Evolutionary conservation across 176 grass and related monocot species (phyloP).

Genomic region (Musa troglodytarum): DNA sequence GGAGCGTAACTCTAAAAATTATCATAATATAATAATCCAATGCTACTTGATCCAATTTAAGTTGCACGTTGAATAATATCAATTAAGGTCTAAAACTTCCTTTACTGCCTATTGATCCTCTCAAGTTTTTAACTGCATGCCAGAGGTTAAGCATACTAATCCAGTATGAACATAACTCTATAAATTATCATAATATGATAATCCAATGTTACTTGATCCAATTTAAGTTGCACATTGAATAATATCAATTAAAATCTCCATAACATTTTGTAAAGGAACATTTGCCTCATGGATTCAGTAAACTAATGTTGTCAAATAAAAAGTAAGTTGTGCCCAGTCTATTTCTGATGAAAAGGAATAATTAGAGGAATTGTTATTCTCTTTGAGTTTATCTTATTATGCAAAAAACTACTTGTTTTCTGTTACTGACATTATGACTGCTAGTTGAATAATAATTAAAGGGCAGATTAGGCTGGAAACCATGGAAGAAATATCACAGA

Average conservation of each 20-base stretch:
- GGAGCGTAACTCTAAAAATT: not conserved
- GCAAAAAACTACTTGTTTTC: not conserved
- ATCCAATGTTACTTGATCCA: not conserved
- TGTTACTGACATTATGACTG: not conserved
- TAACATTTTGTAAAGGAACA: not conserved
- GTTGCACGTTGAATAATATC: no score
- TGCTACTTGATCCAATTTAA: not conserved
- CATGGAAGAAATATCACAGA: not conserved
- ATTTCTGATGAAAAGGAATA: not conserved
- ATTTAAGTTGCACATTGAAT: no score
- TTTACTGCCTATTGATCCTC: no score
- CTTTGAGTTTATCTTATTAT: not conserved
- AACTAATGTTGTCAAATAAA: not conserved
- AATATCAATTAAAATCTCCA: not conserved
- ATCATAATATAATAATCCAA: not conserved
- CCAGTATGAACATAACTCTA: not conserved
- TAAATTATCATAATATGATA: not conserved
- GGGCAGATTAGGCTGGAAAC: not conserved
- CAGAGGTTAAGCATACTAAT: not conserved
- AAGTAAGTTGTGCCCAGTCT: not conserved
- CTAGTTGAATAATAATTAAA: not conserved
- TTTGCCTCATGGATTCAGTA: no score
- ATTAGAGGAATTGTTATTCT: not conserved
- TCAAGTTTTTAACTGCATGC: not conserved
- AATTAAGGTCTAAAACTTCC: not conserved